Evolutionary conservation across 495 filamentous ascomycete species (phyloP).

Genomic region (Aspergillus olivimuriae): DNA sequence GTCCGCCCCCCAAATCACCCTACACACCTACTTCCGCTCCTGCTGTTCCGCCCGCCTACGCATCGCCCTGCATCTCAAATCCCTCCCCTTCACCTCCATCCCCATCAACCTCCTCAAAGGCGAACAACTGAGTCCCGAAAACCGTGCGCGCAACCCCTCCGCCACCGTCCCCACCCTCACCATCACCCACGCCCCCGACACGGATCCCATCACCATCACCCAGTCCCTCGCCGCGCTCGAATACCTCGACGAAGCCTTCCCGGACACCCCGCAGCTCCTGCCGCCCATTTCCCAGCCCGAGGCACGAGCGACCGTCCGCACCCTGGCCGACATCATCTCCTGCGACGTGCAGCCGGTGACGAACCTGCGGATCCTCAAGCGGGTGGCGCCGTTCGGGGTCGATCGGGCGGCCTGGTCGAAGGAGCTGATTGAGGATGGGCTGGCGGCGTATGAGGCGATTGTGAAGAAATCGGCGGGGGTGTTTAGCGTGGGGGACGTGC

Average conservation of each 20-base stretch:
- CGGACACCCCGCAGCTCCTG: slow-evolving; percentile 25
- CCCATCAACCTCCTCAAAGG: slow-evolving; percentile 41
- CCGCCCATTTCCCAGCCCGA: slow-evolving; percentile 22
- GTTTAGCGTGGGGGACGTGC: slow-evolving; percentile 45
- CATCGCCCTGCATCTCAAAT: slow-evolving; percentile 44
- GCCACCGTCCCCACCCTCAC: slow-evolving; percentile 46
- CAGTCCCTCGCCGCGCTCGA: slow-evolving; percentile 49
- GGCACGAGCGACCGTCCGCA: slow-evolving; percentile 33
- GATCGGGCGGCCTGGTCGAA: slow-evolving; percentile 32
- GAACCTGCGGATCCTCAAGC: slow-evolving; percentile 40
- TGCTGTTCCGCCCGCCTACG: slow-evolving; percentile 50
- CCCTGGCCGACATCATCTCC: slow-evolving; percentile 39
- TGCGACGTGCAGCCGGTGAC: slow-evolving; percentile 46
- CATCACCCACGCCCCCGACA: slow-evolving; percentile 11
- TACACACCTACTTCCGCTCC: slow-evolving; percentile 51
- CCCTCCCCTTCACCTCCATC: slow-evolving; percentile 33
- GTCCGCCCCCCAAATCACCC: slow-evolving; percentile 23
- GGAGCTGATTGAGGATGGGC: slow-evolving; percentile 36
- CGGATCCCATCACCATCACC: slow-evolving; percentile 29
- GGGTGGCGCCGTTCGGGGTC: slow-evolving; percentile 32
- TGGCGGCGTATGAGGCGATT: slow-evolving; percentile 41
- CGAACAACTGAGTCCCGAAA: slow-evolving; percentile 31
- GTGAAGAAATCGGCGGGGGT: slow-evolving; percentile 26
- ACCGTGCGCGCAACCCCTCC: slow-evolving; percentile 39
- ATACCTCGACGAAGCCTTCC: slow-evolving; percentile 45